Evolutionary conservation across 2,329 filamentous ascomycete species (phyloP), one percentile per base, ranked within the genome.

Genomic region (Talaromyces marneffei): DNA sequence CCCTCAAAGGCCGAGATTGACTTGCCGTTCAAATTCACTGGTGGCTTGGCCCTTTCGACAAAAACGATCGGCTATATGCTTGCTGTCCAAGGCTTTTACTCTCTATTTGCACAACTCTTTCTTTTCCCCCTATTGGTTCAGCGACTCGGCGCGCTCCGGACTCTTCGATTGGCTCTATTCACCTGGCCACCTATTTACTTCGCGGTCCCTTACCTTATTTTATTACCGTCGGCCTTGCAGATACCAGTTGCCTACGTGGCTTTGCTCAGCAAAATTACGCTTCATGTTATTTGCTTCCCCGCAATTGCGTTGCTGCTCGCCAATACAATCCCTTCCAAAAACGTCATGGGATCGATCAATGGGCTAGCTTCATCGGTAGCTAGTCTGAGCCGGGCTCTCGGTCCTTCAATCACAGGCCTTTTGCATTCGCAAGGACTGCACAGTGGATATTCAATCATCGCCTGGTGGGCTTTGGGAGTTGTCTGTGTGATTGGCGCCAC

Each of bases 291-390:
- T 76, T 88, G 92, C 0, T 97, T 96, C 75, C 94, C 94, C 10
- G 90, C 89, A 69, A 92, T 92, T 66, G 88, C 89, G 10, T 95
- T 97, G 62, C 85, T 99, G 61, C 83, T 96, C 31, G 90, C 91
- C 63, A 96, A 97, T 74, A 88, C 91, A 16, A 90, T 92, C 0
- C 91, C 92, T 0, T 92, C 88, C 7, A 88, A 89, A 60, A 84
- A 90, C 55, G 89, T 95, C 1, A 85, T 97, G 1, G 94, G 94
- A 2, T 92, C 90, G 0, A 89, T 99, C 74, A 97, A 97, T 69
- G 94, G 94, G 18, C 88, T 92, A 12, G 92, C 92, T 0, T 92
- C 92, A 31, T 96, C 92, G 1, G 92, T 91, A 2, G 94, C 94
- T 3, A 96, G 92, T 71, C 79, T 97, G 50, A 92, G 88, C 73